Percentiles rank a stretch among this genome's conserved stretches.
phyloP scores from a whole-genome alignment of 2,329 filamentous ascomycete species.

The Chrysoporthe austroafricana region DNA sequence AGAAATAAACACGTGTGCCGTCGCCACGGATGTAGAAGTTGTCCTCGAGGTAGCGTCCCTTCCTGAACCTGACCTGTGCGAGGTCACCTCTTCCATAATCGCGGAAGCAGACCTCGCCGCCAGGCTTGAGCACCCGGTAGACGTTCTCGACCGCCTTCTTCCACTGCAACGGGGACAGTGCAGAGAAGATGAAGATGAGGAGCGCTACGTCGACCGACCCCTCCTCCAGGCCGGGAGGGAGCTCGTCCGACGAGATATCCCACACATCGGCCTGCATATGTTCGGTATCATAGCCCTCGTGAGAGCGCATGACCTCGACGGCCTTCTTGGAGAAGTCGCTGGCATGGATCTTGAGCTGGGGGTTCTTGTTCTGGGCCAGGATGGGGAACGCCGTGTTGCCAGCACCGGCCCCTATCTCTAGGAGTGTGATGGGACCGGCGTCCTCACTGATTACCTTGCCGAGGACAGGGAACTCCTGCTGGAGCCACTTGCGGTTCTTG shows the following conservation, averaged over 20 bases:
- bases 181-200: conserved; percentile 97
- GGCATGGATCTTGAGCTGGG: conserved; percentile 80
- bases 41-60: conserved; percentile 89
- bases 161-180: conserved; percentile 86
- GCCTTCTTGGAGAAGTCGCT: conserved; percentile 97
- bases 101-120: conserved; percentile 91
- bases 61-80: conserved; percentile 96
- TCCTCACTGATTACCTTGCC: conserved; percentile 71
- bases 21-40: conserved; percentile 98
- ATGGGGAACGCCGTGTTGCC: conserved; percentile 97
- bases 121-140: conserved; percentile 81
- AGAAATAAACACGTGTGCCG: conserved; percentile 96
- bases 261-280: conserved; percentile 90
- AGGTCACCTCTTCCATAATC: conserved; percentile 96
- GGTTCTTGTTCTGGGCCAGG: conserved; percentile 81
- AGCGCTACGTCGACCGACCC: conserved; percentile 89
- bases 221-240: conserved; percentile 78
- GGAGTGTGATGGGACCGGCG: conserved; percentile 69
- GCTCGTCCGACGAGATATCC: conserved; percentile 75
- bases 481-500: conserved; percentile 97
- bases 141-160: conserved; percentile 79
- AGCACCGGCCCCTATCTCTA: conserved; percentile 93
- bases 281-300: conserved; percentile 73
- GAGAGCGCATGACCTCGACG: conserved; percentile 85
- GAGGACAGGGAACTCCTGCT: conserved; percentile 93